Base-by-base conservation (phyloP, 257 asterid genomes). In the Solanum ossicruentum region DNA sequence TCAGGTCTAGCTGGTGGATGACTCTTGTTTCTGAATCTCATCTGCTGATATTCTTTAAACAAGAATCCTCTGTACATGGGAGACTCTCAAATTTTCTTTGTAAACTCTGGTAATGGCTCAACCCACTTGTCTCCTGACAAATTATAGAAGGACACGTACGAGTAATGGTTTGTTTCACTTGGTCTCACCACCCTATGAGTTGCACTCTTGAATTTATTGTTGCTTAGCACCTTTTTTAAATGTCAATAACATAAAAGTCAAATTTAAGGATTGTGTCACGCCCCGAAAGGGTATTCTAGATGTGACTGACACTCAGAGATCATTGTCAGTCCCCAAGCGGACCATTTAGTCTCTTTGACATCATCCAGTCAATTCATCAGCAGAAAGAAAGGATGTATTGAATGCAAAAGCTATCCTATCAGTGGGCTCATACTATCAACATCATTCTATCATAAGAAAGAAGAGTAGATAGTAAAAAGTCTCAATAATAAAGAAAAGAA, bases 121-220 rank as follows among this genome's bases (percentile, higher is more conserved):
- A 93, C 85, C 92, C 91, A 88, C 51, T 86, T 86, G 58, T 90
- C 91, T 57, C 92, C 94, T 1, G 54, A 84, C 86, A 91, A 57
- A 58, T 81, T 86, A 18, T 88, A 87, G 91, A 90, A 92, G 80
- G 83, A 92, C 8, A 81, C 80, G 56, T 61, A 84, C 2, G 92
- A 89, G 84, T 88, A 84, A 20, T 92, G 87, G 81, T 81, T 88
- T 81, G 32, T 87, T 72, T 86, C 91, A 65, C 80, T 67, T 4
- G 84, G 83, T 49, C 91, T 89, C 5, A 85, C 85, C 1, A 93
- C 94, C 47, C 92, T 83, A 49, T 92, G 97, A 11, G 90, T 90
- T 23, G 97, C 91, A 66, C 95, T 93, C 89, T 86, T 90, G 51
- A 90, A 85, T 80, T 88, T 92, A 17, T 90, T 81, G 75, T 93